Base-by-base conservation (phyloP, 1,284 basidiomycete species). In the Boletus smithii region DNA sequence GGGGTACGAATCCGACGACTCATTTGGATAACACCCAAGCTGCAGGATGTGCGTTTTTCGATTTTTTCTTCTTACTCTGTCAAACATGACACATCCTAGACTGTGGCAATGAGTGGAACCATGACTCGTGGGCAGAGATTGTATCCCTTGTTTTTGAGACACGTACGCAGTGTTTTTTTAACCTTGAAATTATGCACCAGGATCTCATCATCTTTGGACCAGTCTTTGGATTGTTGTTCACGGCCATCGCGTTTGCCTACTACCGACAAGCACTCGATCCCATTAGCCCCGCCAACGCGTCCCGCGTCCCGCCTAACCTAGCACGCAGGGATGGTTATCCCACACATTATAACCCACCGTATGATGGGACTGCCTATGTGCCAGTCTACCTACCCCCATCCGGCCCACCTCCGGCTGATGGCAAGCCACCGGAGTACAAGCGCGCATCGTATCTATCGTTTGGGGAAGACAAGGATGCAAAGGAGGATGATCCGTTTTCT, bases 241-340 rank as follows among this genome's bases (percentile, higher is more conserved):
- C 77, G 30, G 56, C 76, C 42, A 64, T 86, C 53, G 76, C 80
- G 1, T 83, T 83, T 59, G 72, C 73, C 8, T 91, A 82, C 69
- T 83, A 85, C 62, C 79, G 81, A 20, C 88, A 91, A 68, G 61
- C 80, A 8, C 72, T 79, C 24, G 85, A 91, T 62, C 86, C 88
- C 0, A 57, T 66, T 5, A 72, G 70, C 20, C 62, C 62, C 44
- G 71, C 53, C n/a, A 72, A 69, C 56, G 50, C 68, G 34, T 58
- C 57, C 11, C 71, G 67, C 20, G 49, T 63, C 13, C 69, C 71
- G 8, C 53, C 59, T 5, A 57, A 60, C 41, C 62, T 62, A 45
- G 41, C 45, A 27, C 60, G 59, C 22, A 40, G 53, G 31, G 57
- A 51, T n/a, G 57, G 42, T 18, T 61, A 66, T 50, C 68, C 74